Base-by-base conservation (phyloP, 2,329 filamentous ascomycete species). In the Talaromyces sp. region DNA sequence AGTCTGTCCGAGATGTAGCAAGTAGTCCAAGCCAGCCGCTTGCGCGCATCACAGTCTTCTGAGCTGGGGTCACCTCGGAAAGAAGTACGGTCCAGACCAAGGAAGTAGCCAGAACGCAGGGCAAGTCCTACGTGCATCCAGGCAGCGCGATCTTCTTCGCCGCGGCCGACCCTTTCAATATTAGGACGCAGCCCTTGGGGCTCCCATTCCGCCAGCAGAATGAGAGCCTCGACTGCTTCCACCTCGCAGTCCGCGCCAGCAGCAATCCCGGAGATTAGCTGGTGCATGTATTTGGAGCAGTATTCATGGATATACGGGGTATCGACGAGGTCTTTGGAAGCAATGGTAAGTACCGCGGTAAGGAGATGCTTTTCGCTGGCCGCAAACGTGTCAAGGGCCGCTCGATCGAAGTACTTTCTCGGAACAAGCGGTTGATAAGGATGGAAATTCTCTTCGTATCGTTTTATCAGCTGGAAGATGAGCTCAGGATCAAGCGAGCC, bases 111-210 rank as follows among this genome's bases (percentile, higher is more conserved):
- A 2, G 89, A 83, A 7, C 88, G 82, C 7, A 91, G 75, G 3
- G 88, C 88, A 22, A 88, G 82, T 1, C 88, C 88, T 6, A 90
- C 87, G 67, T 90, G 86, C 88, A 91, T 91, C 88, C 88, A 91
- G 0, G 88, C 87, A 32, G 88, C 87, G 52, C 88, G 83, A 67
- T 91, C 88, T 69, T 91, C 88, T 71, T 91, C 88, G 9, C 88
- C 88, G 60, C 88, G 82, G 0, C 88, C 88, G 22, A 91, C 85
- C 28, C 84, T 80, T 33, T 85, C 85, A 32, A 85, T 84, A 36
- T 82, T 78, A 2, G 82, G 82, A 6, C 86, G 78, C 1, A 86
- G 81, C 0, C 85, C 85, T 63, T 89, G 88, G 0, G 87, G 87
- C 7, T 87, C 87, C 88, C 88, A 91, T 68, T 91, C 88, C 0